Base-by-base conservation (phyloP, 2,329 filamentous ascomycete genomes). In the Colletotrichum abscissum region DNA sequence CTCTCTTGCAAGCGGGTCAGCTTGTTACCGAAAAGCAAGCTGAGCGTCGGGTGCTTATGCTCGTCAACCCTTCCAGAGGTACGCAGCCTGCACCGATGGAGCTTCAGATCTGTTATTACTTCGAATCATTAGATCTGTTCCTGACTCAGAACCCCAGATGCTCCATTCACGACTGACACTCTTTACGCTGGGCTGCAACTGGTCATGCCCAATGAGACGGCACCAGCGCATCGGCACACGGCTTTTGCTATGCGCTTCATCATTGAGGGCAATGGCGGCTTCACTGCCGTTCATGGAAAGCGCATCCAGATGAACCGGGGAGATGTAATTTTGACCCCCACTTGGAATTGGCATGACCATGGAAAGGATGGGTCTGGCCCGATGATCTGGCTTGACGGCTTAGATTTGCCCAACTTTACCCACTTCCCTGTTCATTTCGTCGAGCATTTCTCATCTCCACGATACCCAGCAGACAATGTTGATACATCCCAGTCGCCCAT, bases 311-410 rank as follows among this genome's bases (percentile, higher is more conserved):
- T 90, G 86, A 76, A 83, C 26, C 80, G 82, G 0, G 85, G 88
- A 22, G 88, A 90, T 75, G 86, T 90, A 2, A 88, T 90, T 52
- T 76, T 90, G 3, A 90, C 88, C 0, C 88, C 88, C 0, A 86
- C 84, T 0, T 89, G 88, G 88, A 86, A 88, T 76, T 89, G 86
- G 83, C 87, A 89, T 71, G 88, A 89, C 75, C 88, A 90, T 69
- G 88, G 88, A 16, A 89, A 90, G 57, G 86, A 90, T 26, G 86
- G 87, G 0, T 81, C 82, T 0, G 84, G 83, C 0, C 87, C 87
- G 0, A 86, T 89, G 84, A 88, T 90, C 68, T 90, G 88, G 88
- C 83, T 90, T 1, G 88, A 90, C 75, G 87, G 85, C 1, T 80
- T 90, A 0, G 86, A 90, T 76, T 78, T 90, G 55, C 88, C 88